Evolutionary conservation across 2,329 filamentous ascomycete genomes (phyloP), one percentile per base, ranked within the genome.

Genomic region (Gyromitra esculenta): DNA sequence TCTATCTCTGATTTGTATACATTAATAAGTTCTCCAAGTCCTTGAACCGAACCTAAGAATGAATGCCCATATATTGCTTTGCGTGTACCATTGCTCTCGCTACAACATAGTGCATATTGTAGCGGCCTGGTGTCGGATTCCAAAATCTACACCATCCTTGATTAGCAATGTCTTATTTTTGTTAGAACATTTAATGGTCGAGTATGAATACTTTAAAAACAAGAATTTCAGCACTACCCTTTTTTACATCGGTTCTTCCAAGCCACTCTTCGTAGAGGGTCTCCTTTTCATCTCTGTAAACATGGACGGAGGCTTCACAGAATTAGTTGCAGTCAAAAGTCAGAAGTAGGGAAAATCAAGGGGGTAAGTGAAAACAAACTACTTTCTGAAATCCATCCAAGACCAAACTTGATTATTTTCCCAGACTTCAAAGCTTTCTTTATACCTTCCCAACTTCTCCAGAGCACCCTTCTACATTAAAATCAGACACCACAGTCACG

Each of bases 1-100:
- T 56, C 0, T 2, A 63, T 18, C 37, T 74, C 64, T 6, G 63
- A 68, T 25, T 62, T 15, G n/a, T 68, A 68, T n/a, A 62, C 18
- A 25, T 9, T 43, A 25, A 37, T 62, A 54, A 74, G 63, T 11
- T 35, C 48, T 7, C 11, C 18, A 21, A 56, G 57, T 11, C 15
- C 39, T 2, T 21, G 11, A 31, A 7, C 9, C 21, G 37, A 11
- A 18, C 41, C 21, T 25, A 13, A 6, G 5, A 31, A 4, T 21
- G 62, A 5, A 13, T 15, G 13, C 7, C 35, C 37, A 15, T 66
- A 66, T 8, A 25, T 50, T 13, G 11, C 15, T 21, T 60, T 39
- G 8, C 9, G 1, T 5, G 9, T 21, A 39, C 25, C 39, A n/a
- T 3, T 37, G 5, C 9, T 11, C 3, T 60, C 35, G 1, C 4